Evolutionary conservation across 805 yeast species (phyloP), one percentile per base, ranked within the genome.

Genomic region (Ogataea saltuana): DNA sequence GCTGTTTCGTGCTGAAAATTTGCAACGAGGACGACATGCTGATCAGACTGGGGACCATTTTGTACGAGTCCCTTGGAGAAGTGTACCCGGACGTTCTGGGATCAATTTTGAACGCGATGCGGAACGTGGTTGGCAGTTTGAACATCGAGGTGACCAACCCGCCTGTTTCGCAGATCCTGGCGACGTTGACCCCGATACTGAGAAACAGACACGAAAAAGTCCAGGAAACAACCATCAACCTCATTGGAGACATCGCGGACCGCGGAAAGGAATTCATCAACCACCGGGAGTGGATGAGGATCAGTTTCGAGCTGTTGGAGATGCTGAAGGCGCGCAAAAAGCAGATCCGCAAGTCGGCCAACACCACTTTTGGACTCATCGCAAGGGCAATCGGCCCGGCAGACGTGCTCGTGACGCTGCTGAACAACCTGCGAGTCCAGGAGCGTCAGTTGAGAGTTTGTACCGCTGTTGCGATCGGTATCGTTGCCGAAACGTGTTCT

Each of bases 201-300:
- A 78, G 89, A 51, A 93, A 93, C 59, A 71, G 91, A 46, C 93
- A 90, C 59, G 96, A 85, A 50, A 85, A 85, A 50, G 98, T 93
- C 2, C 97, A 89, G 61, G 91, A 87, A 50, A 77, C 82, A 48
- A 78, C 90, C 7, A 85, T 93, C 28, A 78, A 74, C 33, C 68
- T 91, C 15, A 83, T 93, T 19, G 97, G 97, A 2, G 70, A 79
- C 39, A 83, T 91, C 42, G 97, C 98, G 0, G 78, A 75, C 37
- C 73, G 78, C 33, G 90, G 86, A 8, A 82, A 96, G 1, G 95
- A 87, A 50, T 78, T 80, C 42, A 86, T 89, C 12, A 81, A 89
- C 27, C 95, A 96, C 3, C 80, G 88, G 48, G 99, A 93, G 64
- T 93, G 99, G 99, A 88, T 93, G 91, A 74, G 98, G 49, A 86